phyloP scores from a whole-genome alignment of 371 early-diverging fungal species.

The Circinella minor region DNA sequence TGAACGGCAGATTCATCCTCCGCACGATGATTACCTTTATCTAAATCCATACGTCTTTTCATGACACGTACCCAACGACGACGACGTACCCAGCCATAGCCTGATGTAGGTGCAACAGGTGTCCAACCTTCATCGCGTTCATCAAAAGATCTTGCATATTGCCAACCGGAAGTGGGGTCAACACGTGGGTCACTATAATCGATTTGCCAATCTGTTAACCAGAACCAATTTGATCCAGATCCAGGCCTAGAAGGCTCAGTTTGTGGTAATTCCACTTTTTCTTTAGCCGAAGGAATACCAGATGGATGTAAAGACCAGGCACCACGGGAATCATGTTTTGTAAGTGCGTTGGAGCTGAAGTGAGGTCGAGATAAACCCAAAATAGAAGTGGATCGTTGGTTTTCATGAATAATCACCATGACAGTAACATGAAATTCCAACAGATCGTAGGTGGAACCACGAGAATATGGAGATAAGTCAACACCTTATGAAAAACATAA shows the following conservation, averaged over 20 bases:
- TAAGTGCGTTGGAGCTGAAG: constrained; percentile 53
- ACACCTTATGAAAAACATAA: neutral
- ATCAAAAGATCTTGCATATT: constrained; percentile 67
- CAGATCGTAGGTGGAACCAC: constrained; percentile 46
- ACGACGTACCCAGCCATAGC: constrained; percentile 72
- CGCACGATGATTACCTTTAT: constrained; percentile 31
- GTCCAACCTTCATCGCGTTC: constrained; percentile 61
- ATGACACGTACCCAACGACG: constrained; percentile 81
- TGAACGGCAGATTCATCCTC: constrained; percentile 41
- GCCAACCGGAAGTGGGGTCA: constrained; percentile 72
- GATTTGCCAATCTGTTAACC: constrained; percentile 84
- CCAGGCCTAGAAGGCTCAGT: constrained; percentile 17
- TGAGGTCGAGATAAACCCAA: constrained; percentile 57
- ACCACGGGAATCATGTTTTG: constrained; percentile 56
- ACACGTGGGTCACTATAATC: constrained; percentile 69
- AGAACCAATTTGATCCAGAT: constrained; percentile 67
- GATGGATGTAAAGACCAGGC: constrained; percentile 66
- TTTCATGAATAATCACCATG: constrained; percentile 69
- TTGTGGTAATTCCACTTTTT: constrained; percentile 57
- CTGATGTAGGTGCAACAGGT: constrained; percentile 54
- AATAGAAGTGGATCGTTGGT: constrained; percentile 64
- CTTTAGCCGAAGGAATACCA: constrained; percentile 57
- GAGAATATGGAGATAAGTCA: constrained; percentile 7
- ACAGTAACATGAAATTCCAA: constrained; percentile 66
- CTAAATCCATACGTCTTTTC: constrained; percentile 67